Base-by-base conservation (phyloP, 345 rosid species). In the Aquilaria sinensis region DNA sequence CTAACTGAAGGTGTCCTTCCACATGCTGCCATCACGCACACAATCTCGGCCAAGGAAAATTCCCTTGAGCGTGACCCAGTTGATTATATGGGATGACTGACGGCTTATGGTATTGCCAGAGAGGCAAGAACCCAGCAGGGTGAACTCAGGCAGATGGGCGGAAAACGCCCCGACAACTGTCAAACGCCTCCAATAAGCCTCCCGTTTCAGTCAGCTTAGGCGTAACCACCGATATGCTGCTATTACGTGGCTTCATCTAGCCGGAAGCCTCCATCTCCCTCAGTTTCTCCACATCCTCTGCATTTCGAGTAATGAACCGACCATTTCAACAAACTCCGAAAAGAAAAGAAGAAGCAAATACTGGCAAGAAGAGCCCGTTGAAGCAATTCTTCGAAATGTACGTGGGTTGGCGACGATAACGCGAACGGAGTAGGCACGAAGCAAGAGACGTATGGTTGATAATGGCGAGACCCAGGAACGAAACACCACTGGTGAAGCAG, bases 111-210 rank as follows among this genome's bases (percentile, higher is more conserved):
- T 23, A 23, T 23, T 23, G 23, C 23, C 23, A 23, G 23, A 23
- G 23, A 23, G 23, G 23, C 23, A 23, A 23, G 23, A 23, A 23
- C 23, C 98, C 98, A 16, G 88, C 83, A 0, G 96, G 96, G 66
- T 93, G 97, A 0, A 70, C 70, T 45, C 87, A 90, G 0, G 90
- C 77, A 43, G 86, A 67, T 70, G 98, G 81, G 80, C 90, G 98
- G 63, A 93, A 88, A 10, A 93, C 92, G 63, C 90, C 97, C 60
- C 72, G 74, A 74, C 98, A 93, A 12, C 96, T 97, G 7, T 84
- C 78, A 55, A 93, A 84, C 9, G 96, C 97, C 30, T 74, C 82
- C 13, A 57, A 16, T 15, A 93, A 63, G 63, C 85, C 81, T 14
- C 71, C 82, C 0, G 55, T 72, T 11, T 90, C 86, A 15, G 73